Conservation (phyloP, 768 basidiomycete species). For the Phanerochaete carnosa region DNA sequence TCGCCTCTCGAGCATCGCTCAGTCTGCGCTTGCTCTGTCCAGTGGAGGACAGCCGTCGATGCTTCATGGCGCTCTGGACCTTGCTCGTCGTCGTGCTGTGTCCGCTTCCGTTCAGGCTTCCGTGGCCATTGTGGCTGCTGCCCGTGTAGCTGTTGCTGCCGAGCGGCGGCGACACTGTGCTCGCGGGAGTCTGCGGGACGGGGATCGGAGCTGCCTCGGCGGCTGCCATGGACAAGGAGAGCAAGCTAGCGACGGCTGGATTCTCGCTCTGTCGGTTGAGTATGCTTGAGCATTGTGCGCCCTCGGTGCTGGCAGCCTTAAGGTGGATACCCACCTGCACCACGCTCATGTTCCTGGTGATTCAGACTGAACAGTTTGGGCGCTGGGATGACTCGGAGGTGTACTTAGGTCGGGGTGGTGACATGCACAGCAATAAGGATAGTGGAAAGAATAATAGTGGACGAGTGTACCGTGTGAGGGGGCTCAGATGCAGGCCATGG, state of each 20-base stretch:
- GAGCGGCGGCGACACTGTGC: conserved; percentile 5
- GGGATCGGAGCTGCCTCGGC: conserved; percentile 47
- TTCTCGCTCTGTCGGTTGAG: conserved; percentile 6
- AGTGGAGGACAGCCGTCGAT: conserved; percentile 68
- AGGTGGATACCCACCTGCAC: conserved; percentile 6
- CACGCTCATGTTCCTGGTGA: conserved; percentile 13
- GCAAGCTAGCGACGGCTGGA: conserved; percentile 40
- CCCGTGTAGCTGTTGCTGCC: neutral
- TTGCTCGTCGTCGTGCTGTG: conserved; percentile 25
- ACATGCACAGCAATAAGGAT: conserved; percentile 13
- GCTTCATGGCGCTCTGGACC: conserved; percentile 38
- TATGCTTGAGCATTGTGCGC: neutral
- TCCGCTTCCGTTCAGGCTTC: conserved; percentile 23
- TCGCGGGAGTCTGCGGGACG: conserved; percentile 20
- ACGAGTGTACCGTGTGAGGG: neutral
- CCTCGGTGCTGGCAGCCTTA: neutral
- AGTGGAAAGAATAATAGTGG: neutral
- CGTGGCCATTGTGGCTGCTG: conserved; percentile 19
- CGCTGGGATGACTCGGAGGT: conserved; percentile 9
- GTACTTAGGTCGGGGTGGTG: neutral
- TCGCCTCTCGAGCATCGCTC: conserved; percentile 80
- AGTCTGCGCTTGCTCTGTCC: conserved; percentile 68
- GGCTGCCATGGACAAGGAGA: conserved; percentile 68
- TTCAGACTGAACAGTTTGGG: conserved; percentile 3
- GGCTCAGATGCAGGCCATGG: conserved; percentile 4